Base-by-base conservation (phyloP, 1,284 basidiomycete genomes). In the Ganoderma lingzhi region DNA sequence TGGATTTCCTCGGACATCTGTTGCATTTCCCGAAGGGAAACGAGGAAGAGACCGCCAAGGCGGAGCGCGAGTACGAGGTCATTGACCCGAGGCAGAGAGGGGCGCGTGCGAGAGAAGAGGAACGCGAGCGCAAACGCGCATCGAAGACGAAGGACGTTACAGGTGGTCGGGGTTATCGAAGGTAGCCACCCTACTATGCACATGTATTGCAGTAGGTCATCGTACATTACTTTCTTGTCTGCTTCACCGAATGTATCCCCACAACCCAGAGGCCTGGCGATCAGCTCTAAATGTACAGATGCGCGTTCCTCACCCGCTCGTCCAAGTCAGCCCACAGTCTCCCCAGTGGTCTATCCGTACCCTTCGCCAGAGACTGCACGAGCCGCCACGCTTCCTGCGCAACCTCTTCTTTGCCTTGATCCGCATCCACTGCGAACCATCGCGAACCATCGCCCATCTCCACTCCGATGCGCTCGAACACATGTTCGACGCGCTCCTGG, bases 1-100 rank as follows among this genome's bases (percentile, higher is more conserved):
- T 86, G 9, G 94, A 88, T 9, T 96, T 96, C 84, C 85, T 96
- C 81, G 84, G 82, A 10, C 95, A 97, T 78, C 81, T 86, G 28
- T 82, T 97, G 68, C 87, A 88, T 73, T 96, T 96, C 80, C 87
- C 91, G 23, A 94, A 95, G 78, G 93, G 92, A 68, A 89, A 92
- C 71, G 84, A 85, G 41, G 92, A 94, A 75, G 91, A 96, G 80
- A 88, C 87, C 19, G 80, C 84, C 68, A 92, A 96, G 78, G 95
- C 95, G 0, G 94, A 96, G 79, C 85, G 94, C 62, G 95, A 97
- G 74, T 97, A 96, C 76, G 93, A 96, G 78, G 95, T 97, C 61
- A 95, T 95, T 76, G 93, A 95, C 78, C 93, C 93, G 0, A 81
- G 93, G 71, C 85, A 87, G 66, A 81, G 93, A 64, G 85, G 89